Conservation (phyloP, 139 green algal species). For the Asterochloris sp. region DNA sequence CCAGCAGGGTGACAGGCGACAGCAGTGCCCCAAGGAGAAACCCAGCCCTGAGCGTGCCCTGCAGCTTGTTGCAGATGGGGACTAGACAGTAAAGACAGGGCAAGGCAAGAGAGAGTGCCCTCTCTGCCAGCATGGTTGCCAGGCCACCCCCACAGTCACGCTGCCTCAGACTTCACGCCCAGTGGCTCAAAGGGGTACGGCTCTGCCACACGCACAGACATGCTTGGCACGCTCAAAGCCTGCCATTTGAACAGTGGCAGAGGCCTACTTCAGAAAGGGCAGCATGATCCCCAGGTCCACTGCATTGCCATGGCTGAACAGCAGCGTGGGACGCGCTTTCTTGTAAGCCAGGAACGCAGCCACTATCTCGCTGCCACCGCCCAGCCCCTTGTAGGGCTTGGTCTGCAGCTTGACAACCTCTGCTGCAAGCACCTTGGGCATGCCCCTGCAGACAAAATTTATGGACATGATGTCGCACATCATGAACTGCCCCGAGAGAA, state of each 20-base stretch:
- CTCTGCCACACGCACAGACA: neutral
- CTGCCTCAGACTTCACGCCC: neutral
- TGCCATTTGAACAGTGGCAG: neutral
- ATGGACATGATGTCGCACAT: slow-evolving; percentile 46
- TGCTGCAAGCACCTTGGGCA: slow-evolving; percentile 26
- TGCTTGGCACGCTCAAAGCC: neutral
- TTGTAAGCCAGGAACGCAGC: slow-evolving; percentile 52
- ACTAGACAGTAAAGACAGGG: neutral
- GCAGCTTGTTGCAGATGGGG: no score
- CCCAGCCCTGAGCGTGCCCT: no score
- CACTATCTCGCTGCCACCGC: slow-evolving; percentile 44
- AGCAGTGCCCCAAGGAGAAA: no score
- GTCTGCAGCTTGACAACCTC: slow-evolving; percentile 37
- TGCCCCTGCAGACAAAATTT: slow-evolving; percentile 52
- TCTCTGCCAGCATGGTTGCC: neutral
- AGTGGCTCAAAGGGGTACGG: neutral
- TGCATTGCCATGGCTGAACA: slow-evolving; percentile 93
- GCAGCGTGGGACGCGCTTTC: slow-evolving; percentile 48
- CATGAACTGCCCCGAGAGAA: slow-evolving; percentile 42
- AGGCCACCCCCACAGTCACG: neutral
- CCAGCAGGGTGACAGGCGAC: neutral
- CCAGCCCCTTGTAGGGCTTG: neutral
- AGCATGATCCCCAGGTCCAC: slow-evolving; percentile 90
- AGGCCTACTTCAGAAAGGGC: slow-evolving; percentile 64
- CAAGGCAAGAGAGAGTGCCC: neutral